These are phyloP conservation scores for Trichocomaceae sp. DNA, from an alignment of 2,329 filamentous ascomycete species.

Conservation along the genomic window DNA sequence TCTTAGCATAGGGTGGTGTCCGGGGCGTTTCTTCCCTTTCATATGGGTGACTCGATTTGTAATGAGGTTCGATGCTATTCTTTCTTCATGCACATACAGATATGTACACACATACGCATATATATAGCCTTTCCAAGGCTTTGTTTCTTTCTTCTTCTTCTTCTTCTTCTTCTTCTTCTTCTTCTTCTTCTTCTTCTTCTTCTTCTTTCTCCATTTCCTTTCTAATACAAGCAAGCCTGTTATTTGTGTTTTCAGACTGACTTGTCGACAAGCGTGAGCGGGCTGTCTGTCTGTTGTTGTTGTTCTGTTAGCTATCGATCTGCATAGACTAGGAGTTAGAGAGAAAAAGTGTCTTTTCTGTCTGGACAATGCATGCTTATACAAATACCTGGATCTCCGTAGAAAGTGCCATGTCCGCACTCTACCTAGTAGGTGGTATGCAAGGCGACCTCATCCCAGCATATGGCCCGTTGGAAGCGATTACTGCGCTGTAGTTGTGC, in stretches of 20 bases:
- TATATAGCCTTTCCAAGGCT: too few relatives aligned
- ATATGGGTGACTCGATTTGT: slow-evolving; percentile 2
- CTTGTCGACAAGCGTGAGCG: neutral
- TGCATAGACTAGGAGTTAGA: slow-evolving; percentile 2
- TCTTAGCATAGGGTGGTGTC: slow-evolving; percentile 14
- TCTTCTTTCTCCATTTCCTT: neutral
- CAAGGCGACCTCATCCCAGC: too few relatives aligned
- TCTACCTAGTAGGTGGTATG: too few relatives aligned
- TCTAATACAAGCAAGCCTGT: slow-evolving; percentile 1
- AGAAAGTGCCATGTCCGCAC: too few relatives aligned
- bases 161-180: too few relatives aligned
- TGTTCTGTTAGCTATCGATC: neutral
- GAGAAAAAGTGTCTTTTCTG: too few relatives aligned
- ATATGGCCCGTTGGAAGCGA: too few relatives aligned
- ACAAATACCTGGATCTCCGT: too few relatives aligned
- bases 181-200: slow-evolving; percentile 6
- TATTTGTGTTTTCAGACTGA: slow-evolving; percentile 5
- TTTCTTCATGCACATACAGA: slow-evolving; percentile 10
- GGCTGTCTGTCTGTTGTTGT: neutral
- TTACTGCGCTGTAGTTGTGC: too few relatives aligned
- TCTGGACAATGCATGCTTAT: too few relatives aligned
- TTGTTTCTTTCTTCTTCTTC: too few relatives aligned
- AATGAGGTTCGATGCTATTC: neutral
- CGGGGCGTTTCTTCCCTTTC: slow-evolving; percentile 5
- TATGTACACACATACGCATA: neutral